phyloP scores from a whole-genome alignment of 495 filamentous ascomycete genomes.

The Daldinia childiae region DNA sequence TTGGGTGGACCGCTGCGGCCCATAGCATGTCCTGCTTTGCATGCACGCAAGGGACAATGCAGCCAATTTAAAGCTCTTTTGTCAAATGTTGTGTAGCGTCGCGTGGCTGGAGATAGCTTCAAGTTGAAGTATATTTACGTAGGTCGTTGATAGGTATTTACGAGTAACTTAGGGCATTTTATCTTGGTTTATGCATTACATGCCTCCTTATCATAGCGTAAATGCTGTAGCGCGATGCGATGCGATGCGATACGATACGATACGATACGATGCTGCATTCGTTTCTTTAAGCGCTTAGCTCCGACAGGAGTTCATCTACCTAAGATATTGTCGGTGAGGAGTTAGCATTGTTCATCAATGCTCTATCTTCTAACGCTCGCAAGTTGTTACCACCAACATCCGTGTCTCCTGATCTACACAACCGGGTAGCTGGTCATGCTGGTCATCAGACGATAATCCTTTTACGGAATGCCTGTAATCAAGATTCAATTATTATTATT shows the following conservation, averaged over 20 bases:
- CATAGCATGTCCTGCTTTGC: constrained; percentile 20
- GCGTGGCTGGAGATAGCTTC: constrained; percentile 19
- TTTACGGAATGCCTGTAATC: constrained; percentile 22
- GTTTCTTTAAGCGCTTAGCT: constrained; percentile 21
- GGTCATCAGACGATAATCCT: constrained; percentile 28
- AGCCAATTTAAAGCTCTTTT: constrained; percentile 38
- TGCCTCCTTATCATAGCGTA: not conserved
- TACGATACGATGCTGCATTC: not conserved
- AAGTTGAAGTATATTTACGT: constrained; percentile 4
- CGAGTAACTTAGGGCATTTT: constrained; percentile 3
- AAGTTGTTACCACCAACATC: constrained; percentile 40
- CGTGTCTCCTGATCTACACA: constrained; percentile 47
- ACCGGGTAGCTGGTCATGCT: constrained; percentile 35
- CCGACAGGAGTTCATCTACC: not conserved
- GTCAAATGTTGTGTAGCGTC: constrained; percentile 25
- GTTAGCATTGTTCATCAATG: constrained; percentile 30
- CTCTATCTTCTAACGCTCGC: constrained; percentile 37
- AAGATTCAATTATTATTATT: constrained; percentile 14
- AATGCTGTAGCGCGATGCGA: not conserved
- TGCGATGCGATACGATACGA: no score
- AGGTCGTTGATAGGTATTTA: not conserved
- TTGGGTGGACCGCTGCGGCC: constrained; percentile 38
- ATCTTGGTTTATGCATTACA: not conserved
- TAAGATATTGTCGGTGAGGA: constrained; percentile 17
- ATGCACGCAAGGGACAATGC: constrained; percentile 33